Evolutionary conservation across 2,329 filamentous ascomycete species (phyloP).

Genomic region (Juglanconis sp.): DNA sequence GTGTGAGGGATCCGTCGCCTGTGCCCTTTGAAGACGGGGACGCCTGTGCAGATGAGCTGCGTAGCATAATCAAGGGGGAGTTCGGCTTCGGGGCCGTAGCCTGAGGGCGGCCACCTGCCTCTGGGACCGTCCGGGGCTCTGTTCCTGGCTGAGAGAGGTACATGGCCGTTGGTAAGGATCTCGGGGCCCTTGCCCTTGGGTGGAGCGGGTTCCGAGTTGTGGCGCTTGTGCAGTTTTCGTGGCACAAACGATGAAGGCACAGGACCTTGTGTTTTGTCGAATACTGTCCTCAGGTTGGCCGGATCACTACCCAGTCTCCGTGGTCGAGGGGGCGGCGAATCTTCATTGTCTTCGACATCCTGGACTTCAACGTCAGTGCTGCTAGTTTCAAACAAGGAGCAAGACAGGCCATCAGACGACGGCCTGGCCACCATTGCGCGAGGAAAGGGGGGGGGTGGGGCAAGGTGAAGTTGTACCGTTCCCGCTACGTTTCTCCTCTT

Average conservation of each 20-base stretch:
- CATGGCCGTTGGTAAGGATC: conserved; percentile 25
- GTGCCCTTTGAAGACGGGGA: conserved; percentile 54
- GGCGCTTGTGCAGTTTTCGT: conserved; percentile 14
- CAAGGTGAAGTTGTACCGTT: conserved; percentile 1
- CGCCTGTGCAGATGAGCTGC: conserved; percentile 57
- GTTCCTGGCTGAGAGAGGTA: conserved; percentile 30
- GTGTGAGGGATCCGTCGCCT: conserved; percentile 52
- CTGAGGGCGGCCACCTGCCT: conserved; percentile 51
- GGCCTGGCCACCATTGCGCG: not conserved
- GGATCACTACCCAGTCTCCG: conserved; percentile 11
- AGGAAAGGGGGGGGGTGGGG: not conserved
- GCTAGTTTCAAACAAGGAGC: not conserved
- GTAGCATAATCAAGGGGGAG: conserved; percentile 52
- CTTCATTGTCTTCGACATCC: conserved; percentile 3
- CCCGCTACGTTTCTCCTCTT: not conserved
- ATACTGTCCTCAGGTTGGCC: not conserved
- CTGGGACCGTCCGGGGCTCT: conserved; percentile 33
- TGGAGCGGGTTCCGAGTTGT: conserved; percentile 5
- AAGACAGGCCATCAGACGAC: not conserved
- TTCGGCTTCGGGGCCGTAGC: conserved; percentile 45
- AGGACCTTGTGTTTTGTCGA: not conserved
- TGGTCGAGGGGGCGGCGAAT: conserved; percentile 3
- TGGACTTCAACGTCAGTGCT: conserved; percentile 2
- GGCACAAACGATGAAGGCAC: not conserved
- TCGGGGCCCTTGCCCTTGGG: conserved; percentile 39